Base-by-base conservation (phyloP, 2,329 filamentous ascomycete species). In the Sarocladium oryzae region DNA sequence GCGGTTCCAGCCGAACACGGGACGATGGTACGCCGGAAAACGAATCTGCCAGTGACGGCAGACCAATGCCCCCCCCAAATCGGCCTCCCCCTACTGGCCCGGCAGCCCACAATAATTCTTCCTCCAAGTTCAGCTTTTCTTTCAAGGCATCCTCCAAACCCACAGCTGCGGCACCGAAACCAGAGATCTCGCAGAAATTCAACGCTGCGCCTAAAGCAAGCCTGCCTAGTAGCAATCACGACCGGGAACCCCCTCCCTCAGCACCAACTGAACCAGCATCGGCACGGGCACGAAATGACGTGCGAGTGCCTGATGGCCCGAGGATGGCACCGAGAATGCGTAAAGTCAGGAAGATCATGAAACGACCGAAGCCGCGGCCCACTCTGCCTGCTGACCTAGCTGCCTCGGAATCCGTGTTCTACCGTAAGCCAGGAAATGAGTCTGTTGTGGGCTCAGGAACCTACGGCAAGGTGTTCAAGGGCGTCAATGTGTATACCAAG, bases 391-490 rank as follows among this genome's bases (percentile, higher is more conserved):
- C 82, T 21, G 88, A 96, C 28, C 81, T 92, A 59, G 81, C 83
- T 10, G 73, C 77, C 5, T 95, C 91, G 0, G 86, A 92, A 41
- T 96, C 91, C 1, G 90, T 97, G 3, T 97, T 95, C 68, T 96
- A 86, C 70, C 80, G 92, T 56, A 97, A 96, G 64, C 91, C 91
- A 1, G 92, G 92, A n/a, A 96, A 97, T 59, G 92, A 95, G 65
- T 97, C 92, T 1, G 92, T 97, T 0, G 86, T 97, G 18, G 92
- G 92, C 15, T 95, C 92, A 38, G 92, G 92, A 10, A 97, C 92
- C 1, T 97, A 96, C 61, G 93, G 89, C 50, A 95, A 95, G 66
- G 90, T 96, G 4, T 96, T 95, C 75, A 95, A 95, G 66, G 90
- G 84, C n/a, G 74, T 90, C 8, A 89, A 96, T 61, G 88, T 93